phyloP scores from a whole-genome alignment of 768 basidiomycete species.

The Bullera alba region DNA sequence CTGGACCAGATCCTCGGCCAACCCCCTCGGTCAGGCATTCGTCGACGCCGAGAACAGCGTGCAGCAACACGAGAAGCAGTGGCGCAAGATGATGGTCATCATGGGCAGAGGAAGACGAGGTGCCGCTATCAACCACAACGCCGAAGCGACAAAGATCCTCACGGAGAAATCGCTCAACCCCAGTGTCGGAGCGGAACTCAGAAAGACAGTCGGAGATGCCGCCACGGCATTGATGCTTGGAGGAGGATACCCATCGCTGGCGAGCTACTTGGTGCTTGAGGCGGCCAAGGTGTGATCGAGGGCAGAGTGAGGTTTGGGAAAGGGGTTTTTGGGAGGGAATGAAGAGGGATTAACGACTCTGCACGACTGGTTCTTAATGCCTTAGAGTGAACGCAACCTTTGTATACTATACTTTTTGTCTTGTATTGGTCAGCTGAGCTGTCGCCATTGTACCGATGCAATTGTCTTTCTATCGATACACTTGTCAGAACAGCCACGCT shows the following conservation, averaged over 20 bases:
- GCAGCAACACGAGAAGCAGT: conserved; percentile 1
- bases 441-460: too few relatives aligned
- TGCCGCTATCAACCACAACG: conserved; percentile 55
- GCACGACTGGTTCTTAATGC: too few relatives aligned
- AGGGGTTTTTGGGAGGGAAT: too few relatives aligned
- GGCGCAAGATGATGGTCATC: conserved; percentile 57
- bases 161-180: conserved; percentile 52
- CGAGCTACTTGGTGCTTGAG: conserved; percentile 47
- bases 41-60: conserved; percentile 52
- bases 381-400: too few relatives aligned
- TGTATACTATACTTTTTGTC: too few relatives aligned
- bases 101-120: conserved; percentile 59
- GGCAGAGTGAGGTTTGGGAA: not conserved
- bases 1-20: conserved; percentile 45
- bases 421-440: too few relatives aligned
- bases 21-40: conserved; percentile 48
- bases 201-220: conserved; percentile 79
- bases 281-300: conserved; percentile 13
- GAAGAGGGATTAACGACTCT: too few relatives aligned
- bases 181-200: conserved; percentile 56
- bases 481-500: too few relatives aligned
- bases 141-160: conserved; percentile 61
- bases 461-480: too few relatives aligned
- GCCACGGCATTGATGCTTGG: conserved; percentile 67
- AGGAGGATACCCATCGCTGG: conserved; percentile 36